Conservation (phyloP, 108 stramenopile genomes). For the Heterococcus sp. region DNA sequence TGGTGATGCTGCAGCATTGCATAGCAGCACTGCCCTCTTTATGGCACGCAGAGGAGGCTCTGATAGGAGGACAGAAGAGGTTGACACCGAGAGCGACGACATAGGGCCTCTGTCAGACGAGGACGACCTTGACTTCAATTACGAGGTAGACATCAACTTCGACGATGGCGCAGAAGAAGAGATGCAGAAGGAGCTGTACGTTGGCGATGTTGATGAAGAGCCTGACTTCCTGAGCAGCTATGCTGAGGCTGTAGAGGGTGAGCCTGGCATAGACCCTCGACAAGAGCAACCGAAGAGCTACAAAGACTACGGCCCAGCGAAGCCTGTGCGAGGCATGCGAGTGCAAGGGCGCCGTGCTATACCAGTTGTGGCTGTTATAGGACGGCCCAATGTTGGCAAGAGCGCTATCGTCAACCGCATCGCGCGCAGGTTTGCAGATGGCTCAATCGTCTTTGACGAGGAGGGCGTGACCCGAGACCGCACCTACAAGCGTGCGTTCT, state of each 20-base stretch:
- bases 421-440: constrained; percentile 57
- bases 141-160: constrained; percentile 31
- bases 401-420: constrained; percentile 54
- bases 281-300: constrained; percentile 5
- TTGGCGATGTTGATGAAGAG: not conserved
- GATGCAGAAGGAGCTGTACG: not conserved
- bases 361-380: constrained; percentile 33
- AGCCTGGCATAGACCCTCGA: constrained; percentile 22
- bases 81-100: too few relatives aligned
- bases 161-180: constrained; percentile 3
- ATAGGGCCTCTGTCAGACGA: too few relatives aligned
- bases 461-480: constrained; percentile 90
- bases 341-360: constrained; percentile 9
- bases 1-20: too few relatives aligned
- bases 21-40: too few relatives aligned
- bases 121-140: not conserved
- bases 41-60: too few relatives aligned
- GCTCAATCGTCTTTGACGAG: constrained; percentile 91
- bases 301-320: constrained; percentile 26
- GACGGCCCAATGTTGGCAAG: constrained; percentile 55
- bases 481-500: constrained; percentile 81
- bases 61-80: too few relatives aligned
- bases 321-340: constrained; percentile 17
- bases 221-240: not conserved
- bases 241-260: not conserved